Evolutionary conservation across 1,284 basidiomycete species (phyloP), one percentile per base, ranked within the genome.

Genomic region (Sutorius eximius): DNA sequence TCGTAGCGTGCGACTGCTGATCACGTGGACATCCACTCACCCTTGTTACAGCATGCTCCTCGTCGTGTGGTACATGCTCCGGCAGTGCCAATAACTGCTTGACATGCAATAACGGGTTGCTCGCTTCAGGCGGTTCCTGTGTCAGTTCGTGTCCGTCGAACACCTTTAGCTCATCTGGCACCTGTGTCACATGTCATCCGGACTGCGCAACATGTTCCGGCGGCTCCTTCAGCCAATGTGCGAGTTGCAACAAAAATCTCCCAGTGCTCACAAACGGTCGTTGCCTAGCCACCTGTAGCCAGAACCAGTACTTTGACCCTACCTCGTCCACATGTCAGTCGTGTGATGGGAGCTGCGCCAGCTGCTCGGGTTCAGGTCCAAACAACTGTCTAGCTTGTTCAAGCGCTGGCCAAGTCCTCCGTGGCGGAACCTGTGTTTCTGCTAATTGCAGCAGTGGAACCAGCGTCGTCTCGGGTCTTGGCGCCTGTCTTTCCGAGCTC

Each of bases 191-290:
- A 3, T 93, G 91, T 70, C 91, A 93, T 56, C 82, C 89, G 0
- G 91, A 93, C 66, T 93, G 91, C 63, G 82, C 80, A 7, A 83
- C 85, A 6, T 93, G 91, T 71, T 81, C 85, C 22, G 87, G 87
- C 30, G 68, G 78, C 33, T 77, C 82, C 1, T 90, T 91, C 74
- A 85, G 82, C 65, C 86, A 92, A 66, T 93, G 91, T 71, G 78
- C 81, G 4, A 80, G 82, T 46, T 93, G 91, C 64, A 77, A 82
- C 18, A 62, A 85, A 38, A 71, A 76, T 20, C 81, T 83, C 1
- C 91, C 91, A 0, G 88, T 92, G 32, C 81, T 87, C 44, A 82
- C 81, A 34, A 81, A 79, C 49, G 86, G 87, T 12, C 79, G 88
- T 48, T 93, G 91, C 70, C 77, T 92, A 9, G 79, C 85, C 24